Base-by-base conservation (phyloP, 1,284 basidiomycete genomes). In the Amylostereum chailletii region DNA sequence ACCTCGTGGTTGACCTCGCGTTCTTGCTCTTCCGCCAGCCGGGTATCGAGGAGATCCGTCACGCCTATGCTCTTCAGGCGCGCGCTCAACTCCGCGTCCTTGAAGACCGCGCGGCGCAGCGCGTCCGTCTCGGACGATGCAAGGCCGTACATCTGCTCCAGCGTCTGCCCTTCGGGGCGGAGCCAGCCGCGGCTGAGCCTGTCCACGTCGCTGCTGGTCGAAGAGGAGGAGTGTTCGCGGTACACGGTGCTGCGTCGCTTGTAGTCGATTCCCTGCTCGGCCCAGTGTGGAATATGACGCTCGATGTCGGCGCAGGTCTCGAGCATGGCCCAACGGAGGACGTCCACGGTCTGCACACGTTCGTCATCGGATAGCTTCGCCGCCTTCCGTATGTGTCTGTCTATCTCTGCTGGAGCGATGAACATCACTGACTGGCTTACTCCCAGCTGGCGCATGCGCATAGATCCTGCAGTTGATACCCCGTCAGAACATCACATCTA, bases 391-490 rank as follows among this genome's bases (percentile, higher is more conserved):
- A 79, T 77, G 1, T 51, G 51, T 19, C 55, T 57, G 46, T 75
- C 72, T 4, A 77, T 62, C 30, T 79, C 75, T 0, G 59, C 57
- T 11, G 77, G 72, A 5, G 73, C 75, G 34, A 73, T 70, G 56
- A 79, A 79, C 56, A 72, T 62, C 27, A 79, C 60, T 0, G 71
- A 71, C 44, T 79, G 77, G 0, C 72, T 73, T 10, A 63, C 57
- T 3, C 77, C 77, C 0, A 78, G 63, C 50, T 71, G 67, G 3
- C 76, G 66, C 76, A 78, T 71, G 31, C 73, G 64, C 72, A 76
- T 74, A 47, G 73, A 76, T 0, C 71, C 72, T 74, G 31, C 30
- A 34, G 19, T 19, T 19, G 19, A n/a, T 3, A 33, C 19, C 2
- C 33, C 3, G 8, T 54, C 31, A 51, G 42, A 34, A 34, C 10